These are phyloP conservation scores for Austroboletus festivus DNA, from an alignment of 768 basidiomycete species.

Conservation along the genomic window DNA sequence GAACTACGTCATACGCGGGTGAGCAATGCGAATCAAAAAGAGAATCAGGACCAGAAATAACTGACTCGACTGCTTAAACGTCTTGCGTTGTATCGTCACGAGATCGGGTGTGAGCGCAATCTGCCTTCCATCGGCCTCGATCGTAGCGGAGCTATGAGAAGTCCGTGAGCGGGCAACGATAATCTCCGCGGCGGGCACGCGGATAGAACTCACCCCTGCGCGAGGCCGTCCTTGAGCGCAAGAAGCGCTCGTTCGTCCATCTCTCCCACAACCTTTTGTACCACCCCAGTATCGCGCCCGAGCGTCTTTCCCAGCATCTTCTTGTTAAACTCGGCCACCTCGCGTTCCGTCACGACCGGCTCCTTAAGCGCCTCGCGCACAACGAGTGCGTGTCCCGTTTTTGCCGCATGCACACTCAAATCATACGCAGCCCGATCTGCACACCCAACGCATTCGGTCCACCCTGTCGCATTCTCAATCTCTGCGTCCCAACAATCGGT, in stretches of 20 bases:
- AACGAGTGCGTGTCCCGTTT: conserved; percentile 80
- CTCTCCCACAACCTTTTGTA: conserved; percentile 61
- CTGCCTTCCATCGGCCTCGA: conserved; percentile 60
- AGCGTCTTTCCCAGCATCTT: conserved; percentile 87
- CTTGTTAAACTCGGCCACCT: conserved; percentile 80
- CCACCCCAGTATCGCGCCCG: conserved; percentile 70
- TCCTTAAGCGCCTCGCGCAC: conserved; percentile 85
- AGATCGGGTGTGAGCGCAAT: conserved; percentile 72
- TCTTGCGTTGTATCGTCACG: conserved; percentile 76
- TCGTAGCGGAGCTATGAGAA: conserved; percentile 46
- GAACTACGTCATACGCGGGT: conserved; percentile 53
- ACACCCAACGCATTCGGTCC: conserved; percentile 99
- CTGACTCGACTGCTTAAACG: conserved; percentile 83
- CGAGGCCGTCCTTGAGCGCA: conserved; percentile 67
- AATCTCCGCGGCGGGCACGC: conserved; percentile 10
- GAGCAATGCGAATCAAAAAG: conserved; percentile 10
- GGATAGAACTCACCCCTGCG: conserved; percentile 61
- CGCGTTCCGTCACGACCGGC: conserved; percentile 78
- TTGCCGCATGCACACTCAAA: conserved; percentile 80
- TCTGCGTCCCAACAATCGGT: conserved; percentile 99
- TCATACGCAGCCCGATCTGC: conserved; percentile 98
- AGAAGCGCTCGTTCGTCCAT: conserved; percentile 65
- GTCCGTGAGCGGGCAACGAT: neutral
- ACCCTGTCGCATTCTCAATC: conserved; percentile 79
- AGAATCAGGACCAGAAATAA: conserved; percentile 14